Evolutionary conservation across 176 grass and related monocot species (phyloP), one percentile per base, ranked within the genome.

Genomic region (Carex myosuroides): DNA sequence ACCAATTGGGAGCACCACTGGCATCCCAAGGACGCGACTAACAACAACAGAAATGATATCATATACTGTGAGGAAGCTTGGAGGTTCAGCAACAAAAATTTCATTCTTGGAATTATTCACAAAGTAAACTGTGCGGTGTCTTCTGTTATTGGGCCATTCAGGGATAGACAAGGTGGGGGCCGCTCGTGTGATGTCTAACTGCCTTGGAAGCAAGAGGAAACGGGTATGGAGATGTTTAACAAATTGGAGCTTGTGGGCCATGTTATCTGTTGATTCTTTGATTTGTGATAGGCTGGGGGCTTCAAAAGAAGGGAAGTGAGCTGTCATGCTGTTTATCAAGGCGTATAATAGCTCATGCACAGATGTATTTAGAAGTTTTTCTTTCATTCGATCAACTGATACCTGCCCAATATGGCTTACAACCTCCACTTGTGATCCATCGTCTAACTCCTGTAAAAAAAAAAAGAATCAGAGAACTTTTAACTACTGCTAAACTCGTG

Each of bases 281-380:
- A 93, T 94, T 81, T 93, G 73, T 21, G 79, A 70, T 75, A 90
- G 79, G 85, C 50, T 84, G 39, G 94, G 89, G 42, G 82, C 86
- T 93, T 93, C 87, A 84, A 98, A 94, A 54, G 86, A 93, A 62
- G 95, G 91, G 61, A 91, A 93, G 81, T 98, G 89, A 89, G 94
- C 89, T 64, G 79, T 54, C 75, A 94, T 87, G 75, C 91, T 88
- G 9, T 85, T 87, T 79, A 94, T 90, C 72, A 94, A 85, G 81
- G 85, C 86, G 21, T 81, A 87, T 54, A 94, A 89, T 60, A 88
- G 83, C 30, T 94, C 79, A 42, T 93, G 92, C 68, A 98, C 89
- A 39, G 88, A 91, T 88, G 87, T 85, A 74, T 87, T 93, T 24
- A 87, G 79, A 80, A 98, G 82, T 54, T 98, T 98, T 64, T 92